Percentiles rank a stretch among this genome's conserved stretches.
Evolutionary conservation across 495 filamentous ascomycete genomes (phyloP).

Genomic region (Talaromyces wortmannii): DNA sequence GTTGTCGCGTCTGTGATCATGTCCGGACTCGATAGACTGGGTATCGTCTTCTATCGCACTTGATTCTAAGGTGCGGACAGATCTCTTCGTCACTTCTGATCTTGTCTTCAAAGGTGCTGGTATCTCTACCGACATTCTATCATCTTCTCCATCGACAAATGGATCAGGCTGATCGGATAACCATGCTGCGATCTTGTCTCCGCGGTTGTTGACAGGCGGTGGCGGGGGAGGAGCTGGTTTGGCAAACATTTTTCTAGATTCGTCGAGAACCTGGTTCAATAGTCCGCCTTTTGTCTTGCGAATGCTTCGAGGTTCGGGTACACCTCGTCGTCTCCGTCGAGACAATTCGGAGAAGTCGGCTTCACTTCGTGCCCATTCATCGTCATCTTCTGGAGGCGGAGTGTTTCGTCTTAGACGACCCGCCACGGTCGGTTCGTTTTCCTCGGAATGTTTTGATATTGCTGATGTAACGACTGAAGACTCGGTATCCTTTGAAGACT

Average conservation of each 20-base stretch:
- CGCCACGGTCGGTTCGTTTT: constrained; percentile 16
- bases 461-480: constrained; percentile 10
- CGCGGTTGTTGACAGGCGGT: constrained; percentile 29
- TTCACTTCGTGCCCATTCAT: constrained; percentile 35
- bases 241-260: constrained; percentile 47
- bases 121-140: constrained; percentile 29
- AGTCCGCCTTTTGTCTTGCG: constrained; percentile 40
- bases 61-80: constrained; percentile 16
- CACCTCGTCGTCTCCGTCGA: constrained; percentile 23
- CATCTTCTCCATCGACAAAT: constrained; percentile 48
- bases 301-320: constrained; percentile 5
- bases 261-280: constrained; percentile 42
- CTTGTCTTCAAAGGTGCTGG: constrained; percentile 38
- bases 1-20: not conserved
- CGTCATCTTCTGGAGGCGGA: constrained; percentile 20
- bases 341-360: constrained; percentile 40
- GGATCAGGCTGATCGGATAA: constrained; percentile 66
- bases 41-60: not conserved
- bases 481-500: constrained; percentile 8
- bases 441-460: constrained; percentile 7
- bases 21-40: not conserved
- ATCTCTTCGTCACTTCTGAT: constrained; percentile 18
- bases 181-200: constrained; percentile 69
- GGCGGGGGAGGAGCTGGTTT: constrained; percentile 43
- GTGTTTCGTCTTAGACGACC: constrained; percentile 18